Base-by-base conservation (phyloP, 768 basidiomycete genomes). In the Sutorius australiensis region DNA sequence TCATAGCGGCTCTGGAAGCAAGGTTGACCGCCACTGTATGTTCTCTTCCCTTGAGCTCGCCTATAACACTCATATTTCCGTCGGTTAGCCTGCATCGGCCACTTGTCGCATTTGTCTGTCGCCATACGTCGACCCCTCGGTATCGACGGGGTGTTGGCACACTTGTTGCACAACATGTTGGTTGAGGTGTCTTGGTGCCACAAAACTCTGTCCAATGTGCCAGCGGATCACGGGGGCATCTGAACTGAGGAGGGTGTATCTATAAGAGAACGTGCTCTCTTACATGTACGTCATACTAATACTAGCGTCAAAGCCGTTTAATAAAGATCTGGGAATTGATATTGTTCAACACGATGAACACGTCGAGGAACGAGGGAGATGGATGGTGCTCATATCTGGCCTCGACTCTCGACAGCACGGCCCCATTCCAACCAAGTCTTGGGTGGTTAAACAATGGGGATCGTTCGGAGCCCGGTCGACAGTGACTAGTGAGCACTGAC, bases 141-240 rank as follows among this genome's bases (percentile, higher is more conserved):
- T 84, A 9, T 89, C 87, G 13, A 89, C 87, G 0, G 89, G 89
- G 7, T 92, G 89, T 66, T 92, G 90, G 90, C 89, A 92, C 63
- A 87, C 87, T 0, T 91, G 86, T 58, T 92, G 89, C 64, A 75
- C 82, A 40, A 82, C 82, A 61, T 92, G 89, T 67, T 92, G 89
- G 89, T 69, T 92, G 32, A 82, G 83, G n/a, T 91, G 90, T 67
- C 75, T 92, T 39, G 87, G 86, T 19, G 81, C 87, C 11, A 91
- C 88, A 7, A 89, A 84, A 63, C 76, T 92, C 14, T 92, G 89
- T 65, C 89, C 89, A 0, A 91, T 92, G 58, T 92, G 89, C 75
- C 90, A 92, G 69, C 80, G 90, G 46, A 92, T 92, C 50, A 92
- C 89, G 27, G 76, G 77, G 3, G 87, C 87, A 8, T 73, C 76